A percentile compares a stretch with the other conserved stretches of the same genome.
Conservation (phyloP, 441 rosid genomes). For the Rhodomyrtus psidioides region DNA sequence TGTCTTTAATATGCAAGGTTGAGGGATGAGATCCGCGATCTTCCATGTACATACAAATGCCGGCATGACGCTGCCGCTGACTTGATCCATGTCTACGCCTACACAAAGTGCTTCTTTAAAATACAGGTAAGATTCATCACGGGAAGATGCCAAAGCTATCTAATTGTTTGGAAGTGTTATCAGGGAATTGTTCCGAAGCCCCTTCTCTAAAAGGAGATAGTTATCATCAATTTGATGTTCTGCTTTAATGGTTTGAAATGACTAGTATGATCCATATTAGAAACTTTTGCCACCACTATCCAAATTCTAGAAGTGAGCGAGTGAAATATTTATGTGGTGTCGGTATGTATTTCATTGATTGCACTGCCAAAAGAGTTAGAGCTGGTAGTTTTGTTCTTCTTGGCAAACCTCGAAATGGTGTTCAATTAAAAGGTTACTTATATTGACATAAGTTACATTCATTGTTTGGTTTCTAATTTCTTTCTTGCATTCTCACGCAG, state of each 20-base stretch:
- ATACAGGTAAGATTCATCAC: slow-evolving; percentile 47
- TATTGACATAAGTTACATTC: background rate
- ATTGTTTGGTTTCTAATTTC: slow-evolving; percentile 7
- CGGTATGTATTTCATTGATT: background rate
- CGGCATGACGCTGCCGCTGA: slow-evolving; percentile 99
- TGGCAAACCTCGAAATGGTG: background rate
- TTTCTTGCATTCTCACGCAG: slow-evolving; percentile 26
- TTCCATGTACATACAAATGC: slow-evolving; percentile 88
- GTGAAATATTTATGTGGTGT: background rate
- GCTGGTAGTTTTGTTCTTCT: background rate
- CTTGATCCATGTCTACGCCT: slow-evolving; percentile 87
- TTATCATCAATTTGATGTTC: background rate
- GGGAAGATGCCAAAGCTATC: background rate
- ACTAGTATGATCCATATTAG: background rate
- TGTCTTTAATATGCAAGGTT: slow-evolving; percentile 46
- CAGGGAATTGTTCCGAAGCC: background rate
- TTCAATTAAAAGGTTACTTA: background rate
- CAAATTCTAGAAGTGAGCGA: background rate
- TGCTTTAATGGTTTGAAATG: background rate
- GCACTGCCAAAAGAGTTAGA: background rate
- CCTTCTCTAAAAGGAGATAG: background rate
- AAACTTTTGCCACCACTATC: background rate
- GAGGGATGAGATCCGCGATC: slow-evolving; percentile 87
- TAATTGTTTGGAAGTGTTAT: background rate
- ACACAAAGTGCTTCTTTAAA: slow-evolving; percentile 76